These are phyloP conservation scores for Asterochloris sp. DNA, from an alignment of 139 green algal species.

Conservation along the genomic window DNA sequence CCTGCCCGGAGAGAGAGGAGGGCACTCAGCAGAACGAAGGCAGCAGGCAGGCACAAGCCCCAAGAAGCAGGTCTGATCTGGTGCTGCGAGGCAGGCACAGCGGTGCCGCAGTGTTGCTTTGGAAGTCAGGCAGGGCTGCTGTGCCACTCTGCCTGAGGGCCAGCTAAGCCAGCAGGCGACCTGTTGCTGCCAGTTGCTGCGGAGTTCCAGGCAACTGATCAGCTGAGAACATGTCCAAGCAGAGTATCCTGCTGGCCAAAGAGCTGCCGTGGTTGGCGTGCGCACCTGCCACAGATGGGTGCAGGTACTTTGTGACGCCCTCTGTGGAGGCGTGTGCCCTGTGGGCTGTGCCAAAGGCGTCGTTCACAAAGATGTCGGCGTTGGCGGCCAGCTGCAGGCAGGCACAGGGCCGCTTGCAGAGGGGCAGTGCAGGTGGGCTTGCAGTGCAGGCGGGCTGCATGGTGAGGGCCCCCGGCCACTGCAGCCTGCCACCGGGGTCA, in stretches of 20 bases:
- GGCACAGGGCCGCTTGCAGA: neutral
- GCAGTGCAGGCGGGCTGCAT: neutral
- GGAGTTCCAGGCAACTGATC: no score
- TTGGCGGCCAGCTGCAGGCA: constrained; percentile 78
- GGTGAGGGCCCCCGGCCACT: no score
- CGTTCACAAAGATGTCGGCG: constrained; percentile 97
- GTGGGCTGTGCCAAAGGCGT: constrained; percentile 98
- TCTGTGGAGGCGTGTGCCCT: constrained; percentile 97
- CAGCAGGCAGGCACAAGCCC: neutral
- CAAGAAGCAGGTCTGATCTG: no score
- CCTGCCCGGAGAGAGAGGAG: constrained; percentile 63
- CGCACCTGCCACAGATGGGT: constrained; percentile 43
- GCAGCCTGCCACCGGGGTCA: no score
- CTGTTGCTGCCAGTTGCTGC: neutral
- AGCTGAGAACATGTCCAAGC: no score
- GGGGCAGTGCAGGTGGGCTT: neutral
- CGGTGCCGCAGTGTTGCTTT: no score
- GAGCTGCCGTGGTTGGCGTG: neutral
- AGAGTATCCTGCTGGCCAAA: neutral
- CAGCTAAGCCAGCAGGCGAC: neutral
- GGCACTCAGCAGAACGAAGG: constrained; percentile 76
- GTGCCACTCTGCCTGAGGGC: no score
- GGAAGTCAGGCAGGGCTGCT: no score
- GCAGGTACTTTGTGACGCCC: constrained; percentile 93
- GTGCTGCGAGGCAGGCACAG: no score